phyloP scores from a whole-genome alignment of 179 eudicot species.

The Patellifolia procumbens region DNA sequence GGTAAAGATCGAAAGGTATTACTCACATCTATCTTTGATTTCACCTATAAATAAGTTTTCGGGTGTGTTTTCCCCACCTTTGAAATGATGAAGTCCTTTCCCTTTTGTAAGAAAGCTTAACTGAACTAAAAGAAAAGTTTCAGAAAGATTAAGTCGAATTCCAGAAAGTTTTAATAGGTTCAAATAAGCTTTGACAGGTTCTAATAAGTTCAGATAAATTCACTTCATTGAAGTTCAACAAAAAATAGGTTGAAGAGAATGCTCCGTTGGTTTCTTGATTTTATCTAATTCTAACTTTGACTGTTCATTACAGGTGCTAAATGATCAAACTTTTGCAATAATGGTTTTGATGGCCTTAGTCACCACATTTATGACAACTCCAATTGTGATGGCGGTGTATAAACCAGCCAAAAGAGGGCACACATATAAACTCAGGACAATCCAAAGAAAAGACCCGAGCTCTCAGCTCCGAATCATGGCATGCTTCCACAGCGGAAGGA shows the following conservation, averaged over 20 bases:
- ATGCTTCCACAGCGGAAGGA: constrained; percentile 69
- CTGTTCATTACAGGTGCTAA: constrained; percentile 54
- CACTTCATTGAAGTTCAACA: no score
- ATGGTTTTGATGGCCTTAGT: constrained; percentile 84
- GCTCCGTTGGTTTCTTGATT: not conserved
- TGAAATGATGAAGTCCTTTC: no score
- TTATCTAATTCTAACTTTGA: not conserved
- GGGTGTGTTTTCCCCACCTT: no score
- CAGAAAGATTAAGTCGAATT: no score
- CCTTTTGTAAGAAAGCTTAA: no score
- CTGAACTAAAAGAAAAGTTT: no score
- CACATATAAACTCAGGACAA: constrained; percentile 53
- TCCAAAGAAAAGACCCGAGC: constrained; percentile 50
- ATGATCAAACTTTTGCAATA: constrained; percentile 88
- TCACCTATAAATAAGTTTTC: no score
- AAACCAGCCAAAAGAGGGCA: constrained; percentile 60
- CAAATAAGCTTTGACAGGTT: no score
- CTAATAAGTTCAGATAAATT: no score
- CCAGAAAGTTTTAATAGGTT: no score
- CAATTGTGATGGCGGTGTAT: constrained; percentile 70
- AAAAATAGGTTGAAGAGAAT: no score
- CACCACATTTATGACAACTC: constrained; percentile 88
- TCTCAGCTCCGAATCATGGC: constrained; percentile 59
- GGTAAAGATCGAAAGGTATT: constrained; percentile 82
- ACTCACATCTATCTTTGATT: not conserved